Evolutionary conservation across 768 basidiomycete genomes (phyloP).

Genomic region (Floccularia luteovirens): DNA sequence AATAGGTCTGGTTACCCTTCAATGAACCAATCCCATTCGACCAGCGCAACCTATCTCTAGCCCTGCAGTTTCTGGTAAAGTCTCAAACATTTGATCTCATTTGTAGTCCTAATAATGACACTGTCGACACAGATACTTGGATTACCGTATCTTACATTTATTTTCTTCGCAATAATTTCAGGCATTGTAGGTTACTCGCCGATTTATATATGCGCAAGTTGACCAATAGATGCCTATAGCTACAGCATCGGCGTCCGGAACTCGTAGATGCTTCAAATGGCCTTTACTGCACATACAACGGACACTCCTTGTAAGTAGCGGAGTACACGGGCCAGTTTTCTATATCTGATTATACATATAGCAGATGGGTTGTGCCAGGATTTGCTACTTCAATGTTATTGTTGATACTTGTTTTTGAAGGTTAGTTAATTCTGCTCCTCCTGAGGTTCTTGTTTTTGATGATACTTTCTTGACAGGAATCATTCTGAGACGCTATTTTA

Average conservation of each 20-base stretch:
- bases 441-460: too few relatives aligned
- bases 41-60: too few relatives aligned
- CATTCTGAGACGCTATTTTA: slow-evolving; percentile 35
- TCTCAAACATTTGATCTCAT: too few relatives aligned
- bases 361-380: too few relatives aligned
- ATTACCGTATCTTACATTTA: slow-evolving; percentile 30
- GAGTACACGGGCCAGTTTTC: too few relatives aligned
- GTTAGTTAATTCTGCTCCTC: too few relatives aligned
- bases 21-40: too few relatives aligned
- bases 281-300: slow-evolving; percentile 39
- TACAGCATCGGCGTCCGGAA: slow-evolving; percentile 12
- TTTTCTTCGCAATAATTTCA: slow-evolving; percentile 28
- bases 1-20: too few relatives aligned
- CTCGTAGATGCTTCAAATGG: slow-evolving; percentile 30
- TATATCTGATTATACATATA: too few relatives aligned
- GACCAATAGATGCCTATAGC: slow-evolving; percentile 5
- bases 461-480: slow-evolving; percentile 20
- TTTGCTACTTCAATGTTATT: too few relatives aligned
- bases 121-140: slow-evolving; percentile 14
- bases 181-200: slow-evolving; percentile 22
- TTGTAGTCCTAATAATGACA: not conserved
- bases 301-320: slow-evolving; percentile 29
- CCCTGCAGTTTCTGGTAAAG: too few relatives aligned
- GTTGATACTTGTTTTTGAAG: too few relatives aligned
- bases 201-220: not conserved